Conservation (phyloP, 129 eudicot genomes). For the Pseudognaphalium luteoalbum region DNA sequence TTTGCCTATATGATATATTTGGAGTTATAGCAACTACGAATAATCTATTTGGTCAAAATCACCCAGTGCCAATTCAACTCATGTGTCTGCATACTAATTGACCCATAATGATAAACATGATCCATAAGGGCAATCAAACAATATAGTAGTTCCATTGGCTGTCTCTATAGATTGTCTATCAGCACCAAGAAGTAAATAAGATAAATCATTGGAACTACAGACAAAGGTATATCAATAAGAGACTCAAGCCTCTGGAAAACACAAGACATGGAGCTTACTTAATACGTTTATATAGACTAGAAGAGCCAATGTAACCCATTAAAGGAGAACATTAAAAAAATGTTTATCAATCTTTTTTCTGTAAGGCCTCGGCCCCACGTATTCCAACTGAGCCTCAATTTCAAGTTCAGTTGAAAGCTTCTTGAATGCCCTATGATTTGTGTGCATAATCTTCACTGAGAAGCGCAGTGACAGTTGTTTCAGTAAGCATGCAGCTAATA, state of each 20-base stretch:
- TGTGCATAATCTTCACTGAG: neutral
- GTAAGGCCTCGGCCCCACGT: too few relatives aligned
- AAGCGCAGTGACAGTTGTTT: neutral
- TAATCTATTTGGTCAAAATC: neutral
- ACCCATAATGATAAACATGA: neutral
- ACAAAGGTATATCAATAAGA: neutral
- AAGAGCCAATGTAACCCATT: neutral
- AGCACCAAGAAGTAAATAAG: neutral
- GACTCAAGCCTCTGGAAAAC: neutral
- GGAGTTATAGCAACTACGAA: conserved; percentile 24
- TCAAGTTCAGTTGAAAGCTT: neutral
- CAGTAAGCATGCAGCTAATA: neutral
- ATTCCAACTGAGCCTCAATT: neutral
- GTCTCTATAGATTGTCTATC: neutral
- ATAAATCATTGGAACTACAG: neutral
- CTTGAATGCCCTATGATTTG: neutral
- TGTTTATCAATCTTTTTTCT: neutral
- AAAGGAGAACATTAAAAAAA: too few relatives aligned
- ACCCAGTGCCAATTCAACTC: conserved; percentile 3
- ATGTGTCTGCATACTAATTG: neutral
- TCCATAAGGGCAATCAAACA: neutral
- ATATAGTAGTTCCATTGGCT: neutral
- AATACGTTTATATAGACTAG: neutral
- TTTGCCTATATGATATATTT: conserved; percentile 48
- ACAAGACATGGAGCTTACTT: neutral